phyloP scores from a whole-genome alignment of 306 rosid species.

The Prunus kanzakura region DNA sequence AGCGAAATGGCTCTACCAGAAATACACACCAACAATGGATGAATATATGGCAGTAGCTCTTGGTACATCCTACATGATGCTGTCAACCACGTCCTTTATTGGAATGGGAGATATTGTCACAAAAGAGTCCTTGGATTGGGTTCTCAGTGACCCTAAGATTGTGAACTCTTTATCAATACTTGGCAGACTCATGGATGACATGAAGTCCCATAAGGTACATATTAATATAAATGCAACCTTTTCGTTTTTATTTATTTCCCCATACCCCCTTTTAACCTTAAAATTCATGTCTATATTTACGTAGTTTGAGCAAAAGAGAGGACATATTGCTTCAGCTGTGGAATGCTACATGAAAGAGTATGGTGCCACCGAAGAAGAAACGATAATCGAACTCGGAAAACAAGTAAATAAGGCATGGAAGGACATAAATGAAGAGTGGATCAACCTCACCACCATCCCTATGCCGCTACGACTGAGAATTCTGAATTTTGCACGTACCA shows the following conservation, averaged over 20 bases:
- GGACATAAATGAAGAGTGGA: constrained; percentile 38
- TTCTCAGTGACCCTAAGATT: constrained; percentile 1
- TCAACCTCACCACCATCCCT: not conserved
- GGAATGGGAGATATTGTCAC: constrained; percentile 20
- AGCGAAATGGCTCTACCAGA: constrained; percentile 38
- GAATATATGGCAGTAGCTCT: constrained; percentile 25
- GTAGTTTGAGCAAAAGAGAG: constrained; percentile 8
- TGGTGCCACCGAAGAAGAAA: not conserved
- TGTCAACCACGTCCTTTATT: not conserved
- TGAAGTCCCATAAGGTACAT: not conserved
- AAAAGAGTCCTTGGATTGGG: constrained; percentile 13
- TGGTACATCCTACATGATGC: not conserved
- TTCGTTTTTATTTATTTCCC: no score
- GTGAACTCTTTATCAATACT: not conserved
- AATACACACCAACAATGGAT: constrained; percentile 29
- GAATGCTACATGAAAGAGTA: constrained; percentile 2
- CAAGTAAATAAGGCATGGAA: constrained; percentile 13
- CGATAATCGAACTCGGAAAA: not conserved
- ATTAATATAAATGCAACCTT: no score
- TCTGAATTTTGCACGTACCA: constrained; percentile 26
- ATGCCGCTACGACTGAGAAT: constrained; percentile 14
- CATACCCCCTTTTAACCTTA: not conserved
- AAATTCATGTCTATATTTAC: not conserved
- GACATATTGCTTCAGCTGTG: not conserved
- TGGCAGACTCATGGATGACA: not conserved